Percentiles rank a stretch among this genome's conserved stretches.
These are phyloP conservation scores for Xylaria venustula DNA, from an alignment of 495 filamentous ascomycete genomes.

Conservation along the genomic window DNA sequence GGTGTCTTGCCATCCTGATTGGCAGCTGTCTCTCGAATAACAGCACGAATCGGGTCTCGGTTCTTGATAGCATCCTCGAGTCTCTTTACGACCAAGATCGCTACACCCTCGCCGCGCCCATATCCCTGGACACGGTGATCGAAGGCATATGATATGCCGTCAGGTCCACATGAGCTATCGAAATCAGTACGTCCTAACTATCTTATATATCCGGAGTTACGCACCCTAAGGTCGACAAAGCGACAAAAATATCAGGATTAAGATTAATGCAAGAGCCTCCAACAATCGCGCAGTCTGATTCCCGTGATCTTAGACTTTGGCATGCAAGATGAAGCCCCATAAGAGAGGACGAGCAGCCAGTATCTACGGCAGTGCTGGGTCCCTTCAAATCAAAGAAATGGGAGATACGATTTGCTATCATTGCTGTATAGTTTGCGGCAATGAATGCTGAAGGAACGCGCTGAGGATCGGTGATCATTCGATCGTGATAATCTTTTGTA, in stretches of 20 bases:
- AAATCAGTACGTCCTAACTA: neutral
- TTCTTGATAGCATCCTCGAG: neutral
- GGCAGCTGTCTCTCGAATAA: neutral
- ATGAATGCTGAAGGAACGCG: neutral
- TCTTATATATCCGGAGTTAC: neutral
- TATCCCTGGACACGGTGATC: neutral
- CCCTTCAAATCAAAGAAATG: slow-evolving; percentile 46
- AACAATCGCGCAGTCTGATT: neutral
- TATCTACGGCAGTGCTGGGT: slow-evolving; percentile 64
- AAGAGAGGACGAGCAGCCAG: slow-evolving; percentile 73
- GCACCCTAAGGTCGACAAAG: neutral
- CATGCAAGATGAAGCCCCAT: slow-evolving; percentile 37
- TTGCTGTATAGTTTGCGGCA: neutral
- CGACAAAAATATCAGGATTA: neutral
- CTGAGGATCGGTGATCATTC: neutral
- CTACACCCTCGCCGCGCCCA: neutral
- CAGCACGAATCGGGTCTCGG: neutral
- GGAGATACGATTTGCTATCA: neutral
- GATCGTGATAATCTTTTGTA: neutral
- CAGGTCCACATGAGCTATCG: neutral
- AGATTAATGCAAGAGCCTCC: neutral
- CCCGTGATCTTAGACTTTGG: neutral
- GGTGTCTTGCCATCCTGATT: slow-evolving; percentile 3
- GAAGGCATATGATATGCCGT: neutral
- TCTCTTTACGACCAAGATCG: neutral